Evolutionary conservation across 2,329 filamentous ascomycete genomes (phyloP), one percentile per base, ranked within the genome.

Genomic region (Curvularia sp.): DNA sequence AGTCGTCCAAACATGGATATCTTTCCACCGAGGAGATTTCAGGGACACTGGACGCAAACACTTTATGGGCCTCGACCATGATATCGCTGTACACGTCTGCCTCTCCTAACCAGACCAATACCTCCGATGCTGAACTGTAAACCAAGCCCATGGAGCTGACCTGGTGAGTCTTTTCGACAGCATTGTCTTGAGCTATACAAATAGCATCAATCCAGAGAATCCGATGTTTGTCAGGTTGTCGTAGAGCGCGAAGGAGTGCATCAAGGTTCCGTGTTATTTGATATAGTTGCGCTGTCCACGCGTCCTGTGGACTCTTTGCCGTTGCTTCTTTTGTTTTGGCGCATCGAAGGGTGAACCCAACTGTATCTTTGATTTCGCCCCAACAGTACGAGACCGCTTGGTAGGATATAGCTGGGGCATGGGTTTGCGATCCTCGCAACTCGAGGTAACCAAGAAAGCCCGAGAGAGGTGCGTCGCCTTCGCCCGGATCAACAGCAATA

Each of bases 101-200:
- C 42, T 44, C 24, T 44, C 42, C 42, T 44, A 44, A 30, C 42
- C 42, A 44, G 42, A 44, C 42, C 42, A 44, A 9, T 30, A 44
- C 24, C 15, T 44, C 42, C 3, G 42, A 44, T 28, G 42, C 42
- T 28, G 15, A 44, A 30, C 42, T 18, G 42, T 44, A 44, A 30
- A 44, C 6, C 24, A 44, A 18, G 13, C 42, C 42, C 42, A 44
- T 44, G 15, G 42, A 44, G 42, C 42, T n/a, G 24, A 44, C 42
- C 42, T 30, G 42, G 24, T 44, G 42, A 8, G 42, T 44, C 30
- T 44, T 44, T 44, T 44, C 42, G 15, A 44, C 42, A 4, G 42
- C 24, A 44, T 44, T 5, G 42, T 44, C 24, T 30, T 44, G 42
- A 30, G 42, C 42, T 44, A 44, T 44, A 44, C 42, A 44, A 5